phyloP scores from a whole-genome alignment of 2,329 filamentous ascomycete species.

The Pestalotiopsis sp. region DNA sequence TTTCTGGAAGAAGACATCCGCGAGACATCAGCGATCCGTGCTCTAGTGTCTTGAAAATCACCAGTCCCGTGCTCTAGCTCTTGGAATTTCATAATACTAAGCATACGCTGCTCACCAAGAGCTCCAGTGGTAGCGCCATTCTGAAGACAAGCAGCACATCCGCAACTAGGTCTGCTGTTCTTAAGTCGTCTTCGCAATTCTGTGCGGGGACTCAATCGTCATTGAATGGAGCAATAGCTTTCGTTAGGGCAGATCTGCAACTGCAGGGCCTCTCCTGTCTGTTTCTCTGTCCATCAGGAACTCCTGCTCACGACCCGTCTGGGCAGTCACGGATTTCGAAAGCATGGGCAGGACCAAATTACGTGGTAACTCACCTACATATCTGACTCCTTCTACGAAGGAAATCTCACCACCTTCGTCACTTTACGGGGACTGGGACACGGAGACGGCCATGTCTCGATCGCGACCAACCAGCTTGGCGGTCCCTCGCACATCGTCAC shows the following conservation, averaged over 20 bases:
- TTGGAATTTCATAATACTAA: not conserved
- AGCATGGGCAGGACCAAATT: constrained; percentile 51
- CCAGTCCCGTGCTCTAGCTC: not conserved
- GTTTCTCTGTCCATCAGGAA: constrained; percentile 20
- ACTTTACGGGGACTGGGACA: constrained; percentile 45
- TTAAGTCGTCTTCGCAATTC: not conserved
- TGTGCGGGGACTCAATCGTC: not conserved
- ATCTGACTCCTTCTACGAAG: constrained; percentile 41
- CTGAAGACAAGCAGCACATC: not conserved
- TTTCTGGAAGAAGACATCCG: not conserved
- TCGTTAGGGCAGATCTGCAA: constrained; percentile 19
- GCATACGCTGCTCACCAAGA: not conserved
- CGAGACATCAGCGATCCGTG: not conserved
- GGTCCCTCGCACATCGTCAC: constrained; percentile 40
- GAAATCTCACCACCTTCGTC: constrained; percentile 47
- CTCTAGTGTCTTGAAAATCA: not conserved
- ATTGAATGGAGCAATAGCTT: constrained; percentile 22
- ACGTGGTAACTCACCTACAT: constrained; percentile 45
- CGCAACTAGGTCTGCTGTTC: not conserved
- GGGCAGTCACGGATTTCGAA: constrained; percentile 14
- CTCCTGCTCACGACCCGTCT: constrained; percentile 21
- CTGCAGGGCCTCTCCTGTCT: constrained; percentile 24
- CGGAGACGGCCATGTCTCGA: constrained; percentile 44
- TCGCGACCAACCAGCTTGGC: constrained; percentile 53
- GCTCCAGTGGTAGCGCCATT: not conserved